These are phyloP conservation scores for Camellia sinensis DNA, from an alignment of 148 eudicot species.

Conservation along the genomic window DNA sequence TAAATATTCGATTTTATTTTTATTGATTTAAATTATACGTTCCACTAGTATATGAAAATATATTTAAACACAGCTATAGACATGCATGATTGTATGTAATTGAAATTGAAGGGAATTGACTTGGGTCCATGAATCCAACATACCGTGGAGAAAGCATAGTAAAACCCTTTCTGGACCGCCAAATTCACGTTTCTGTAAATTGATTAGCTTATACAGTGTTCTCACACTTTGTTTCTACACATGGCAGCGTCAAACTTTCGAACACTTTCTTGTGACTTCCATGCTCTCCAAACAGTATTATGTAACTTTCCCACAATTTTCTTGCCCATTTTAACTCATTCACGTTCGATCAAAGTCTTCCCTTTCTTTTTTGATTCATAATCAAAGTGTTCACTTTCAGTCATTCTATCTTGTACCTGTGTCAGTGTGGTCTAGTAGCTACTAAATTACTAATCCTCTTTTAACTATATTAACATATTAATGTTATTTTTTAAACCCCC, in stretches of 20 bases:
- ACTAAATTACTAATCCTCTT: no score
- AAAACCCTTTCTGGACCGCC: not conserved
- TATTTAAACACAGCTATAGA: not conserved
- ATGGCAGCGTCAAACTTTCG: not conserved
- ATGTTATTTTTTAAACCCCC: no score
- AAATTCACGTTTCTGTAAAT: not conserved
- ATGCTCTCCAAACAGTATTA: not conserved
- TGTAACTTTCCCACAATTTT: not conserved
- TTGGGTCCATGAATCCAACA: no score
- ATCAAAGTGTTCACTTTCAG: no score
- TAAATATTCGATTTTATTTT: no score
- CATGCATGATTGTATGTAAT: not conserved
- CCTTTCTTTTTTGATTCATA: no score
- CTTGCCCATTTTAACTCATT: not conserved
- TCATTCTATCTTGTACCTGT: no score
- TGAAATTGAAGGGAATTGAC: not conserved
- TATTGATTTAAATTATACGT: no score
- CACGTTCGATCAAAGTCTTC: no score
- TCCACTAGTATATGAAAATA: no score
- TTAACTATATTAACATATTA: no score
- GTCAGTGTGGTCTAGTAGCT: no score
- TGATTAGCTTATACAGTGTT: not conserved
- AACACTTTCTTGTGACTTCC: not conserved
- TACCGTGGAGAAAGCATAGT: not conserved
- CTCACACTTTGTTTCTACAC: not conserved